Evolutionary conservation across 164 flowering plant species (phyloP).

Genomic region (Pachysandra terminalis): DNA sequence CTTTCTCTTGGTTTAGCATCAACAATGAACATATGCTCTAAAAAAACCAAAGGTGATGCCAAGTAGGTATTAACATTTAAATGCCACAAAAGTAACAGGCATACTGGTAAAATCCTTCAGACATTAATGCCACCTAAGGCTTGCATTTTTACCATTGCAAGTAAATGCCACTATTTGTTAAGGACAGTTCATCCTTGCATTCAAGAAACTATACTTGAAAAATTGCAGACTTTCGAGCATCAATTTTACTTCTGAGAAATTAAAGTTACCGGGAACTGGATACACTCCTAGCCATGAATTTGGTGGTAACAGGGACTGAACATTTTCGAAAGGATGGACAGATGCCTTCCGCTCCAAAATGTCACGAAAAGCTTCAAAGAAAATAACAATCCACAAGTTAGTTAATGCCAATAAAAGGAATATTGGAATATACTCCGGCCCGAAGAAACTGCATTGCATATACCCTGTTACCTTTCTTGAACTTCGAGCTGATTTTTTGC

Average conservation of each 20-base stretch:
- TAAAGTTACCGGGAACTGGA: conserved; percentile 74
- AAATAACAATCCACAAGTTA: conserved; percentile 8
- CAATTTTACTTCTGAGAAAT: neutral
- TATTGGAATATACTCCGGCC: neutral
- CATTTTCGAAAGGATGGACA: conserved; percentile 97
- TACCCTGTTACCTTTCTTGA: conserved; percentile 72
- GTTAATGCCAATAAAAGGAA: neutral
- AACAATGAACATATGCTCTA: too few relatives aligned
- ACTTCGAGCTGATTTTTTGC: conserved; percentile 86
- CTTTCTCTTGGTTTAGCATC: too few relatives aligned
- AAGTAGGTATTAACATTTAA: neutral
- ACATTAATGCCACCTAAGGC: neutral
- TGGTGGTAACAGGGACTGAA: conserved; percentile 83
- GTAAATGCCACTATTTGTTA: too few relatives aligned
- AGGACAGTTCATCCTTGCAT: too few relatives aligned
- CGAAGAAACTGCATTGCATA: neutral
- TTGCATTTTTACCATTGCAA: neutral
- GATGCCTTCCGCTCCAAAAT: conserved; percentile 80
- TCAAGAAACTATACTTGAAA: neutral
- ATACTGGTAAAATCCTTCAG: neutral
- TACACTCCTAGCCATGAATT: conserved; percentile 85
- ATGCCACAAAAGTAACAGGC: neutral
- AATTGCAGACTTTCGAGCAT: neutral
- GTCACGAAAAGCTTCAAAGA: conserved; percentile 80
- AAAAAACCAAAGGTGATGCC: neutral